These are phyloP conservation scores for Gaultheria prostrata DNA, from an alignment of 148 eudicot genomes.

Conservation along the genomic window DNA sequence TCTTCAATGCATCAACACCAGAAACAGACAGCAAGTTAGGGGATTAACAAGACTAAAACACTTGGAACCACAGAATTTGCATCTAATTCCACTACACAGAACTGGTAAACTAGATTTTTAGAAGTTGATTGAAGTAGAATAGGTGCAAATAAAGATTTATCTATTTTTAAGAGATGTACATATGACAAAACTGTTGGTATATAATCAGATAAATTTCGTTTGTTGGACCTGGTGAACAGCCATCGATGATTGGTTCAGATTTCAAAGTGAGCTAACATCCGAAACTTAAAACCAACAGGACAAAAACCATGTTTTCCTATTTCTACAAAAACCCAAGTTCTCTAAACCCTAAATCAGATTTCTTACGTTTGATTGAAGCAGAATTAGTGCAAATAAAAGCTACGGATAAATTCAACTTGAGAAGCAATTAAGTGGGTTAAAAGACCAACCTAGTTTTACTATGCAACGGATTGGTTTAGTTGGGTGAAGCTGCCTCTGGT, in stretches of 20 bases:
- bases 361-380: background rate
- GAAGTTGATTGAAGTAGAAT: too few relatives aligned
- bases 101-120: background rate
- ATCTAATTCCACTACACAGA: background rate
- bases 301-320: background rate
- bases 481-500: conserved; percentile 15
- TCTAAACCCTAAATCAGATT: background rate
- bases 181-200: background rate
- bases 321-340: conserved; percentile 1
- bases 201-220: background rate
- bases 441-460: conserved; percentile 63
- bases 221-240: background rate
- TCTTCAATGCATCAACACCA: background rate
- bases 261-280: background rate
- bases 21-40: background rate
- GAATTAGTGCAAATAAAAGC: background rate
- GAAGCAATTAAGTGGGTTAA: background rate
- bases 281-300: background rate
- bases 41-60: background rate
- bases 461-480: conserved; percentile 61
- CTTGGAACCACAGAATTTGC: background rate
- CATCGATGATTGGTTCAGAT: background rate
- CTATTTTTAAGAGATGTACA: background rate
- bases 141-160: background rate
- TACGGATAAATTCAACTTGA: background rate